These are phyloP conservation scores for Globisporangium recalcitrans DNA, from an alignment of 352 stramenopile species.

Conservation along the genomic window DNA sequence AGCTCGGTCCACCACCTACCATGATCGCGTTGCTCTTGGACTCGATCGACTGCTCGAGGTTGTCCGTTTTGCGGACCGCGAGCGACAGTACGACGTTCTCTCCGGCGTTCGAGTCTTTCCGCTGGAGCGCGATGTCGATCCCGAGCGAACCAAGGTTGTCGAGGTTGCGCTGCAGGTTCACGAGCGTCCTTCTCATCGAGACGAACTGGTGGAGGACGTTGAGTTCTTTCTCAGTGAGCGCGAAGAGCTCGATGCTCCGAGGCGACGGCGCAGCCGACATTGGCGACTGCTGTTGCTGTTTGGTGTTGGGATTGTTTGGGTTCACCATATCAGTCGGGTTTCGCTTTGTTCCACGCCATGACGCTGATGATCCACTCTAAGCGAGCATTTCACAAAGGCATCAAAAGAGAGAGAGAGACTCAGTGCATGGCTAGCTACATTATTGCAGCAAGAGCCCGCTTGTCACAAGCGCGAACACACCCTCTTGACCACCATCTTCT, in stretches of 20 bases:
- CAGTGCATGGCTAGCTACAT: neutral
- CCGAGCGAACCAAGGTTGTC: slow-evolving; percentile 34
- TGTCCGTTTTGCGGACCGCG: slow-evolving; percentile 22
- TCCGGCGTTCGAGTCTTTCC: slow-evolving; percentile 13
- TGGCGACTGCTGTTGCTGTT: neutral
- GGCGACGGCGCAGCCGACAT: neutral
- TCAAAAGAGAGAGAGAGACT: neutral
- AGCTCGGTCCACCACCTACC: no score
- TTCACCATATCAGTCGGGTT: slow-evolving; percentile 15
- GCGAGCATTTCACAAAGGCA: neutral
- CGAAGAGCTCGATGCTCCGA: slow-evolving; percentile 20
- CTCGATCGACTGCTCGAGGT: slow-evolving; percentile 43
- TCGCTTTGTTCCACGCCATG: slow-evolving; percentile 37
- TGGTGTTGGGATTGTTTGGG: neutral
- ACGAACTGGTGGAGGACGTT: slow-evolving; percentile 39
- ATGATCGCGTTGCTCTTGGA: slow-evolving; percentile 50
- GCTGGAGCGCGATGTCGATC: slow-evolving; percentile 23
- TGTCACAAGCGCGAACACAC: slow-evolving; percentile 18
- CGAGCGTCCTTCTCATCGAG: slow-evolving; percentile 41
- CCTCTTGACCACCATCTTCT: slow-evolving; percentile 53
- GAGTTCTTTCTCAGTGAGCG: slow-evolving; percentile 41
- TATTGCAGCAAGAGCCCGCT: neutral
- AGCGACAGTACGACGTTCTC: slow-evolving; percentile 7
- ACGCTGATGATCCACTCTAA: slow-evolving; percentile 50
- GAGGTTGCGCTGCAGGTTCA: slow-evolving; percentile 47